Evolutionary conservation across 768 basidiomycete species (phyloP), one percentile per base, ranked within the genome.

Genomic region (Lactarius trivialis): DNA sequence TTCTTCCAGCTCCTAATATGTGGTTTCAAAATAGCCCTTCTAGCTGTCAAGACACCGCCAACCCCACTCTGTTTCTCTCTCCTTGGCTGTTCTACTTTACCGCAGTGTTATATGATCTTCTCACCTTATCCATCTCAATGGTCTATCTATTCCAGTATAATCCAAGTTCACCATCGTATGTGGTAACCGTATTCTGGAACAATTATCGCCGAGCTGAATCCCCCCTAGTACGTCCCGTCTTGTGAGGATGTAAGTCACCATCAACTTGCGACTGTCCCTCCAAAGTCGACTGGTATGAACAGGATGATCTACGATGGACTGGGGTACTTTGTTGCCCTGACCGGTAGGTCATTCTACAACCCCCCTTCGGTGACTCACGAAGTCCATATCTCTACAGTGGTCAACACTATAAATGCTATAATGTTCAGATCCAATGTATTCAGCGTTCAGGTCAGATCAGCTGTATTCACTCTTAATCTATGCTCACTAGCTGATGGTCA

Each of bases 241-340:
- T 14, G 60, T 69, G 41, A 66, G 63, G 54, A 64, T 70, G 71
- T 73, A 41, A 17, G 71, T 66, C 34, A 19, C 4, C 12, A 3
- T 43, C 33, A 51, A 51, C 49, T 48, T 19, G 21, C 21, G 19
- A 26, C 43, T 26, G 24, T 51, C 36, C 12, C 11, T 24, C 14
- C 11, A 1, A 7, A 21, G 30, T 41, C 33, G 50, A 34, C 49
- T 7, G 9, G 7, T 33, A 21, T 14, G n/a, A n/a, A 21, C 24
- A 87, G 84, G 73, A 84, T 88, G 83, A 73, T 88, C 4, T 83
- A 82, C 59, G 85, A 88, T 65, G 86, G 86, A 21, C 72, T 88
- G 19, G 79, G 81, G n/a, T 88, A 85, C 69, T 83, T 87, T 63
- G 64, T 84, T 43, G 75, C 75, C 4, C 71, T 88, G 48, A 83